Percentiles rank a stretch among this genome's conserved stretches.
Evolutionary conservation across 2,329 filamentous ascomycete genomes (phyloP).

Genomic region (Arthrobotrys megalospora): DNA sequence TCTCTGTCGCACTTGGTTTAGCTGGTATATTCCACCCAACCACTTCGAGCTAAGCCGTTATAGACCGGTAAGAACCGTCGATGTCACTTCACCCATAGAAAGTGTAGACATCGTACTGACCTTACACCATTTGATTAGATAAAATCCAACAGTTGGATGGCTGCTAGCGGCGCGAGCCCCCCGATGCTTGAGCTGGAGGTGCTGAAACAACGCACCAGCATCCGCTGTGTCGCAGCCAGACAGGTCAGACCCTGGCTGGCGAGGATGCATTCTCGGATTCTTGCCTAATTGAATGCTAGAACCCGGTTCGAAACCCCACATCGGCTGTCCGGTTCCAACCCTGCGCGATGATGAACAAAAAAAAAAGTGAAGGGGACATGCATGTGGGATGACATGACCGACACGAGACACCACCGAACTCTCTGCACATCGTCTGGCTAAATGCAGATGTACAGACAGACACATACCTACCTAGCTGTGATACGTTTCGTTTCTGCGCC

Average conservation of each 20-base stretch:
- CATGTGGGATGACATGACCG: constrained; percentile 55
- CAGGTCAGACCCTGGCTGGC: constrained; percentile 52
- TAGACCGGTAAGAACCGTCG: background rate
- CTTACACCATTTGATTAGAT: constrained; percentile 39
- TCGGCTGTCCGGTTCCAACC: constrained; percentile 55
- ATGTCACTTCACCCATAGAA: background rate
- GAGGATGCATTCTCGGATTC: constrained; percentile 51
- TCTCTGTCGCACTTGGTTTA: background rate
- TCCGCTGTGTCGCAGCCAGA: constrained; percentile 52
- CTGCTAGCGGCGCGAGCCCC: constrained; percentile 37
- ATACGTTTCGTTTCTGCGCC: constrained; percentile 29
- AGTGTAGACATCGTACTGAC: background rate
- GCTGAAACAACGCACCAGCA: constrained; percentile 60
- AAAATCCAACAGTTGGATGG: constrained; percentile 9
- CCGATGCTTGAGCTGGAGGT: constrained; percentile 38
- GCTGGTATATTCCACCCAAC: background rate
- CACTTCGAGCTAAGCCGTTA: background rate
- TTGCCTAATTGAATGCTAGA: constrained; percentile 59
- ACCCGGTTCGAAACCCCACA: constrained; percentile 59
- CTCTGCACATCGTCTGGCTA: constrained; percentile 47
- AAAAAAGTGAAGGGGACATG: constrained; percentile 19
- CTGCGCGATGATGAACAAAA: constrained; percentile 58
- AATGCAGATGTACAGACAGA: constrained; percentile 41
- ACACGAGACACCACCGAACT: constrained; percentile 42
- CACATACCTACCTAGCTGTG: constrained; percentile 1